Evolutionary conservation across 768 basidiomycete species (phyloP), one percentile per base, ranked within the genome.

Genomic region (Phylloporus sp.): DNA sequence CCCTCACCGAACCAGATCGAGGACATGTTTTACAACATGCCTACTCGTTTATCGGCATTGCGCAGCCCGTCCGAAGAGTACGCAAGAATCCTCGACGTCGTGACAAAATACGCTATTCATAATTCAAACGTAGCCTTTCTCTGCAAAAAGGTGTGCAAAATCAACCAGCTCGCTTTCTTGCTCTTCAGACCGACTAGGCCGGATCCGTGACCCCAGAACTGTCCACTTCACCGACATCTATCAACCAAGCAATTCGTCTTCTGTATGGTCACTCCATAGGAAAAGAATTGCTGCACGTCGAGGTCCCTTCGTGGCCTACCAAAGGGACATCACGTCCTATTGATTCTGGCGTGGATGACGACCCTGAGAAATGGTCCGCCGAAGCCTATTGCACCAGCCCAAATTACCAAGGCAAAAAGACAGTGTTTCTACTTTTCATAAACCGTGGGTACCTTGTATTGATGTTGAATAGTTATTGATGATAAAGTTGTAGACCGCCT

Each of bases 11-110:
- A 31, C 2, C 54, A 97, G 94, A 92, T 93, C 21, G 92, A 97
- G 66, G 89, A 97, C 60, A 71, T 99, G 23, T 99, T 99, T 62
- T 94, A 90, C 66, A 96, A 95, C 54, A 90, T 83, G 1, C 91
- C 93, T 0, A 82, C 86, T 3, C 85, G 96, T 37, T 77, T 94
- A 20, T 82, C 89, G 4, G 87, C 93, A 1, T 74, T 98, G 44
- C 82, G 87, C 28, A 85, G 81, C 46, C 69, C 84, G 4, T 86
- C 91, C 3, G 95, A 98, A 55, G 96, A 99, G 61, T 97, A 95
- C 64, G 77, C 82, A 5, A 79, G 90, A 27, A 92, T 98, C 34
- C 74, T 98, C 3, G 90, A 95, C 52, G 89, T 98, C 9, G 74
- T 98, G 22, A 90, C 89, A 3, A 88, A 86, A 51, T 99, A 99